phyloP scores from a whole-genome alignment of 768 basidiomycete species.

The Neoboletus magnificus region DNA sequence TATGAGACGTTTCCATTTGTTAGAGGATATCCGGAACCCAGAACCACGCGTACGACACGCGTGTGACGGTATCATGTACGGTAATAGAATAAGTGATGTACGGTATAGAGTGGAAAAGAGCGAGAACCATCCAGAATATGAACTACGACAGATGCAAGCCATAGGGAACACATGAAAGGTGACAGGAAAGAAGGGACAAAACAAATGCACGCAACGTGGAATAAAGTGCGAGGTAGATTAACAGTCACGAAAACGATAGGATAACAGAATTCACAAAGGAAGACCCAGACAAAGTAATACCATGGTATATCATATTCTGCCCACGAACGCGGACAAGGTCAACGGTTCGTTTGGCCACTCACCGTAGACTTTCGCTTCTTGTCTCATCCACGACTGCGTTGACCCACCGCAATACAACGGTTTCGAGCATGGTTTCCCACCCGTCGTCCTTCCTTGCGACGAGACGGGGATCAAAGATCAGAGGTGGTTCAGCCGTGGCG shows the following conservation, averaged over 20 bases:
- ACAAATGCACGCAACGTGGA: conserved; percentile 2
- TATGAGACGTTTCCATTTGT: conserved; percentile 1
- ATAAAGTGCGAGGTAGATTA: conserved; percentile 14
- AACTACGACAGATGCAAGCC: conserved; percentile 1
- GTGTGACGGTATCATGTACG: conserved; percentile 12
- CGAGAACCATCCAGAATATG: conserved; percentile 1
- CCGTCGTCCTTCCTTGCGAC: conserved; percentile 73
- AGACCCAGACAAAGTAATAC: not conserved
- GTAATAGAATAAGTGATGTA: conserved; percentile 13
- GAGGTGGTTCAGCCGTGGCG: conserved; percentile 41
- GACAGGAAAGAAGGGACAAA: not conserved
- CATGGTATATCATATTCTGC: not conserved
- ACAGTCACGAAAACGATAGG: conserved; percentile 1
- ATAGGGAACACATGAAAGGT: not conserved
- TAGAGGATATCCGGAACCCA: not conserved
- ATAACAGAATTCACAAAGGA: conserved; percentile 7
- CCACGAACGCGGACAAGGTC: not conserved
- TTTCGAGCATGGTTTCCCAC: conserved; percentile 80
- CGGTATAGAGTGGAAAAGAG: conserved; percentile 2
- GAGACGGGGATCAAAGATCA: conserved; percentile 68
- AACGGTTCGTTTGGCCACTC: conserved; percentile 1
- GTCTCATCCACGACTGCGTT: conserved; percentile 65
- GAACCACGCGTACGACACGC: conserved; percentile 1
- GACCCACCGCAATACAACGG: conserved; percentile 62
- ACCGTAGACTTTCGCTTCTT: conserved; percentile 38